phyloP scores from a whole-genome alignment of 805 yeast species.

The Blastobotrys muscicola region DNA sequence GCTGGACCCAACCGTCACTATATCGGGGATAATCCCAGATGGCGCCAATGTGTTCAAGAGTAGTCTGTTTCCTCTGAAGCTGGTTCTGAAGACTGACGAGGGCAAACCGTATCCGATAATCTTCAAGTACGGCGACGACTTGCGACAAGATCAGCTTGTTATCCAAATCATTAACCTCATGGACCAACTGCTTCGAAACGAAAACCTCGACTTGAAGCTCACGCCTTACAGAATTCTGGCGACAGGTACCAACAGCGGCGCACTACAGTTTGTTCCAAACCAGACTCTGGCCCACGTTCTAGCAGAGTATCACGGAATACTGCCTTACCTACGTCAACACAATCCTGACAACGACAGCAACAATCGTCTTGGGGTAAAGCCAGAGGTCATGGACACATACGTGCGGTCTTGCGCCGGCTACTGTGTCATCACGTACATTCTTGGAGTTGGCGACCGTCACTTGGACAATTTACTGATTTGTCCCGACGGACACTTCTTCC shows the following conservation, averaged over 20 bases:
- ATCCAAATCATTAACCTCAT: slow-evolving; percentile 84
- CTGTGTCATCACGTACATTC: slow-evolving; percentile 86
- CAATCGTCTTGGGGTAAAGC: slow-evolving; percentile 35
- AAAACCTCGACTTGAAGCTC: slow-evolving; percentile 77
- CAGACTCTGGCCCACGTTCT: slow-evolving; percentile 77
- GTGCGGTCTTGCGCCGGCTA: slow-evolving; percentile 96
- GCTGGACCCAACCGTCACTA: slow-evolving; percentile 65
- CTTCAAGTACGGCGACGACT: slow-evolving; percentile 93
- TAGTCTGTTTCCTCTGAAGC: slow-evolving; percentile 78
- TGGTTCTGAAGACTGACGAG: slow-evolving; percentile 54
- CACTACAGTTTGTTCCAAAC: slow-evolving; percentile 90
- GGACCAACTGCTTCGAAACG: slow-evolving; percentile 81
- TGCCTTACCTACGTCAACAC: slow-evolving; percentile 58
- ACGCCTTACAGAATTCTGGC: slow-evolving; percentile 89
- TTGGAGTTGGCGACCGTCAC: slow-evolving; percentile 98
- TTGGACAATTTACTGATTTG: slow-evolving; percentile 77
- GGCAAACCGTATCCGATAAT: slow-evolving; percentile 61
- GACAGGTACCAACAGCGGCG: slow-evolving; percentile 84
- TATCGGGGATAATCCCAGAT: slow-evolving; percentile 69
- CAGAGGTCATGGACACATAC: slow-evolving; percentile 82
- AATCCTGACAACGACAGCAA: slow-evolving; percentile 33
- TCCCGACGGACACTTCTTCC: slow-evolving; percentile 86
- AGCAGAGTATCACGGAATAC: slow-evolving; percentile 56
- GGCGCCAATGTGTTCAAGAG: slow-evolving; percentile 85
- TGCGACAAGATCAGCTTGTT: slow-evolving; percentile 94